phyloP scores from a whole-genome alignment of 495 filamentous ascomycete species.

The Mycothermus thermophilus region DNA sequence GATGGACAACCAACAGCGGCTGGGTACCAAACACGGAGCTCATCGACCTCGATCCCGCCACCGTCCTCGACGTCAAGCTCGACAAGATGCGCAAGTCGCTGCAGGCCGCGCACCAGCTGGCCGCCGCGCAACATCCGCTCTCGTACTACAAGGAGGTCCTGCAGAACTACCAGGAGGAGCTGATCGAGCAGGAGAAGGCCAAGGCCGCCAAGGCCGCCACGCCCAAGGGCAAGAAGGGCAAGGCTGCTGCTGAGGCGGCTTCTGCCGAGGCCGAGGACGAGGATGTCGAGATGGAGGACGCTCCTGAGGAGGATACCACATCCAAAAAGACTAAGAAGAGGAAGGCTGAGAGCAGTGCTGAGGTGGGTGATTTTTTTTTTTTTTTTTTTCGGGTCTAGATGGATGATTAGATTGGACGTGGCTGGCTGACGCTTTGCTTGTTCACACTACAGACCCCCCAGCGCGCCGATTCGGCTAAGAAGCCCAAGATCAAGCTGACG shows the following conservation, averaged over 20 bases:
- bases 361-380: no score
- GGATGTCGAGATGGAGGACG: slow-evolving; percentile 69
- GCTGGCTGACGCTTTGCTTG: slow-evolving; percentile 11
- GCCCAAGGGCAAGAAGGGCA: slow-evolving; percentile 46
- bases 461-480: slow-evolving; percentile 55
- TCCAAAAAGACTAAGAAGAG: slow-evolving; percentile 55
- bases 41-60: slow-evolving; percentile 53
- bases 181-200: slow-evolving; percentile 41
- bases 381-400: no score
- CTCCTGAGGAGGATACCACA: slow-evolving; percentile 32
- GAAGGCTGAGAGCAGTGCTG: slow-evolving; percentile 53
- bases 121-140: slow-evolving; percentile 55
- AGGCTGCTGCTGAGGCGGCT: slow-evolving; percentile 30
- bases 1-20: slow-evolving; percentile 36
- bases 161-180: slow-evolving; percentile 48
- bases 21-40: slow-evolving; percentile 77
- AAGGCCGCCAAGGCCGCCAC: slow-evolving; percentile 51
- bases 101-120: slow-evolving; percentile 57
- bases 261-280: no score
- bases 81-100: slow-evolving; percentile 65
- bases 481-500: slow-evolving; percentile 49
- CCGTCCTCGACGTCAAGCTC: slow-evolving; percentile 47
- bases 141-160: slow-evolving; percentile 66
- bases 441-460: slow-evolving; percentile 35
- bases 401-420: background rate